phyloP scores from a whole-genome alignment of 1,284 basidiomycete species.

The Heterobasidion annosum region DNA sequence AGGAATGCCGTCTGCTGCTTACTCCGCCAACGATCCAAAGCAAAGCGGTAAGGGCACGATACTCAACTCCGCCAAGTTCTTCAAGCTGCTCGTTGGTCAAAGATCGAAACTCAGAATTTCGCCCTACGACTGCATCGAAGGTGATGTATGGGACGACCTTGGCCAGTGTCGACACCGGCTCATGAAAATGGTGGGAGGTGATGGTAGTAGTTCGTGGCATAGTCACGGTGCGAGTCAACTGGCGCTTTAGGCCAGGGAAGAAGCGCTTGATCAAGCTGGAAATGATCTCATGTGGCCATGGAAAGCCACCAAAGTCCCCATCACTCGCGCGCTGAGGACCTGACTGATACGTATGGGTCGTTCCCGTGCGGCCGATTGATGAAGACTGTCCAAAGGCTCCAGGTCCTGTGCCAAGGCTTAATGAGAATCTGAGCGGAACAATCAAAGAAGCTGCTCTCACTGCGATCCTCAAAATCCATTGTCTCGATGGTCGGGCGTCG shows the following conservation, averaged over 20 bases:
- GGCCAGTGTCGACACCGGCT: slow-evolving; percentile 13
- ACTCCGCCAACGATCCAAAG: slow-evolving; percentile 41
- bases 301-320: slow-evolving; percentile 76
- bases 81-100: slow-evolving; percentile 81
- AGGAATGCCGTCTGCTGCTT: slow-evolving; percentile 4
- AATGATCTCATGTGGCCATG: slow-evolving; percentile 64
- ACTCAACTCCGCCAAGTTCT: slow-evolving; percentile 93
- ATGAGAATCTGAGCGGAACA: background rate
- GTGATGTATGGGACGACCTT: slow-evolving; percentile 75
- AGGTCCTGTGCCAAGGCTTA: background rate
- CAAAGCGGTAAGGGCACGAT: slow-evolving; percentile 76
- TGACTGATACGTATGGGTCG: slow-evolving; percentile 1
- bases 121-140: slow-evolving; percentile 77
- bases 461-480: slow-evolving; percentile 1
- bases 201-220: slow-evolving; percentile 66
- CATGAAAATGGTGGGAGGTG: slow-evolving; percentile 22
- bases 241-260: slow-evolving; percentile 47
- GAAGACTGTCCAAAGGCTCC: background rate
- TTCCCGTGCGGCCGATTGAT: slow-evolving; percentile 2
- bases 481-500: background rate
- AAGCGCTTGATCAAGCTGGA: slow-evolving; percentile 35
- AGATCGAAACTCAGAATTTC: slow-evolving; percentile 82
- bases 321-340: background rate
- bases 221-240: slow-evolving; percentile 54
- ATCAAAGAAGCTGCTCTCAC: background rate